Evolutionary conservation across 75 land plant species (phyloP).

Genomic region (Cupressus sempervirens): DNA sequence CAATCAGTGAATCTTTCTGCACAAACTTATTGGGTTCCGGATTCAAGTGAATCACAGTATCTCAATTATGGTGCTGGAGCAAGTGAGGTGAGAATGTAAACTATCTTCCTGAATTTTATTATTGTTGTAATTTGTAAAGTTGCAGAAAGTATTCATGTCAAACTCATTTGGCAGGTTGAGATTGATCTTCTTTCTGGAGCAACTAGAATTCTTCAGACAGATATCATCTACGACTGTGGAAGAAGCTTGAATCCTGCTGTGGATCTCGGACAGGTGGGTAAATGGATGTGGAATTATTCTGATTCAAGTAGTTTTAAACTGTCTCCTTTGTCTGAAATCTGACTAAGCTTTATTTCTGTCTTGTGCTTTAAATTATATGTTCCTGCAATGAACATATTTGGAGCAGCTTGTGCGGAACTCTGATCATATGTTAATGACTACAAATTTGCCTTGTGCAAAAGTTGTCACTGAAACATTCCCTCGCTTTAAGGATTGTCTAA

Average conservation of each 20-base stretch:
- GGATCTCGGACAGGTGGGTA: constrained; percentile 86
- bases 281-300: not conserved
- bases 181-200: constrained; percentile 78
- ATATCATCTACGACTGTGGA: constrained; percentile 84
- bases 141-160: not conserved
- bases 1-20: constrained; percentile 56
- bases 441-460: not conserved
- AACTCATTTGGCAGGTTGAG: constrained; percentile 62
- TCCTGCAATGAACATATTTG: not conserved
- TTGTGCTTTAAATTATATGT: not conserved
- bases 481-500: not conserved
- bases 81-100: constrained; percentile 54
- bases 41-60: constrained; percentile 30
- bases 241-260: constrained; percentile 93
- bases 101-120: constrained; percentile 5
- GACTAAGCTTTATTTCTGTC: not conserved
- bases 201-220: constrained; percentile 59
- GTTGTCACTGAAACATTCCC: not conserved
- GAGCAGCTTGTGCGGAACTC: not conserved
- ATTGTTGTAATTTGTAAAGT: not conserved
- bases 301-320: not conserved
- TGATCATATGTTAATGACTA: no score
- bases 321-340: not conserved
- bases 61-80: constrained; percentile 87
- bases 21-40: constrained; percentile 57